Evolutionary conservation across 192 early-diverging fungal genomes (phyloP).

Genomic region (Coemansia sp.): DNA sequence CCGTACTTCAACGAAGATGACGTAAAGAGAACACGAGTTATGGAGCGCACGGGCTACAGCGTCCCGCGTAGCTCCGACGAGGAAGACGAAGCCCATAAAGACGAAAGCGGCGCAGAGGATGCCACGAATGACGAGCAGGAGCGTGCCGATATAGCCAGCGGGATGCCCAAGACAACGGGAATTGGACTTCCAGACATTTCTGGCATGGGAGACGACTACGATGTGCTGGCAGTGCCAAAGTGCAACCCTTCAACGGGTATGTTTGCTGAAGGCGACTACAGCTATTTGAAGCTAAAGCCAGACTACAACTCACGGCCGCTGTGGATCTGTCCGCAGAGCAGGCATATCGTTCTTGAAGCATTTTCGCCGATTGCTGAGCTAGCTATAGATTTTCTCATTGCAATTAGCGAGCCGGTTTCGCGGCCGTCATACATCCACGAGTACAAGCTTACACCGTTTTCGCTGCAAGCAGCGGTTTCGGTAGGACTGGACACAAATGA

Average conservation of each 20-base stretch:
- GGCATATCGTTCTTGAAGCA: conserved; percentile 89
- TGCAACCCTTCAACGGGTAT: conserved; percentile 51
- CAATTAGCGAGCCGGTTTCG: conserved; percentile 93
- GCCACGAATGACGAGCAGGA: conserved; percentile 22
- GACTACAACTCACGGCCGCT: conserved; percentile 89
- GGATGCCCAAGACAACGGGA: conserved; percentile 32
- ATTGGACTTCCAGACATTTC: conserved; percentile 12
- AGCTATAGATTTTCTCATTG: conserved; percentile 93
- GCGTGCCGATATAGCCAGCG: conserved; percentile 21
- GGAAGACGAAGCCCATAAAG: not conserved
- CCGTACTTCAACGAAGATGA: conserved; percentile 1
- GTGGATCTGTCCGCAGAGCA: conserved; percentile 80
- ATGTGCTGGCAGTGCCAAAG: conserved; percentile 35
- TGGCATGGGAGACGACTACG: conserved; percentile 34
- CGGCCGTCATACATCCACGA: conserved; percentile 67
- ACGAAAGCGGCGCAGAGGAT: not conserved
- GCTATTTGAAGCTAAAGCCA: conserved; percentile 75
- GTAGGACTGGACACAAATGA: conserved; percentile 89
- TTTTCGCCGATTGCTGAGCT: conserved; percentile 96
- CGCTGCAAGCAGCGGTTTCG: conserved; percentile 96
- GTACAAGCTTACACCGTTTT: conserved; percentile 93
- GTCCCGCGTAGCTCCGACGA: conserved; percentile 25
- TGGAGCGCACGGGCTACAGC: conserved; percentile 21
- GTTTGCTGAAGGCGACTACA: conserved; percentile 74
- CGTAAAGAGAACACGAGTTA: conserved; percentile 8